Conservation (phyloP, 495 filamentous ascomycete genomes). For the Penicillium mononematosum region DNA sequence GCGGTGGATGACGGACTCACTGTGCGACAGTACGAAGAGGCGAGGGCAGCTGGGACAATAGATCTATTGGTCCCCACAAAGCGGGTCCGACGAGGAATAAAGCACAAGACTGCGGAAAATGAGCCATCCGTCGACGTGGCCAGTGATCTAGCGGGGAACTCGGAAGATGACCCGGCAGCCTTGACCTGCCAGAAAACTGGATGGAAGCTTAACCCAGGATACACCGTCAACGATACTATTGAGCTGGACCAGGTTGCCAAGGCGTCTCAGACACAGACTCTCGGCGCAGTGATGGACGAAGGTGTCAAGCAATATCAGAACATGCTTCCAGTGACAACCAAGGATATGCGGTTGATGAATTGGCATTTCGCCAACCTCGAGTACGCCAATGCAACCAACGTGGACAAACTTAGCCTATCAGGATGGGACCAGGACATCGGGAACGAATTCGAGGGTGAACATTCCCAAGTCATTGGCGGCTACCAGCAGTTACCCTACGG, state of each 20-base stretch:
- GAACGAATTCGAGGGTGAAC: constrained; percentile 94
- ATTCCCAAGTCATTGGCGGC: constrained; percentile 87
- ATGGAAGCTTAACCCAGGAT: constrained; percentile 69
- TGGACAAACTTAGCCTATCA: constrained; percentile 80
- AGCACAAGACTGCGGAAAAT: constrained; percentile 47
- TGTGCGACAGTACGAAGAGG: constrained; percentile 67
- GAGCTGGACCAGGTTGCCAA: constrained; percentile 66
- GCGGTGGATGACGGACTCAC: constrained; percentile 66
- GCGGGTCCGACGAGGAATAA: constrained; percentile 42
- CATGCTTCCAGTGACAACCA: constrained; percentile 76
- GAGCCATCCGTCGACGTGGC: constrained; percentile 43
- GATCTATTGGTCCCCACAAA: constrained; percentile 43
- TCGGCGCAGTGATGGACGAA: constrained; percentile 87
- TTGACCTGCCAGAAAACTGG: constrained; percentile 74
- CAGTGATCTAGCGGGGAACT: constrained; percentile 54
- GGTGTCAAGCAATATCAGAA: constrained; percentile 82
- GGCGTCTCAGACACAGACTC: constrained; percentile 61
- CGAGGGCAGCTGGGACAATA: constrained; percentile 45
- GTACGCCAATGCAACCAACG: constrained; percentile 90
- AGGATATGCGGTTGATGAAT: constrained; percentile 87
- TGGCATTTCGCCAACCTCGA: constrained; percentile 99
- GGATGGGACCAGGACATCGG: constrained; percentile 97
- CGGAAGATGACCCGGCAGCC: constrained; percentile 63
- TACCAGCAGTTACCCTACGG: constrained; percentile 88
- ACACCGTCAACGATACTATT: constrained; percentile 63